These are phyloP conservation scores for Pichia phayaonensis DNA, from an alignment of 805 yeast genomes.

Conservation along the genomic window DNA sequence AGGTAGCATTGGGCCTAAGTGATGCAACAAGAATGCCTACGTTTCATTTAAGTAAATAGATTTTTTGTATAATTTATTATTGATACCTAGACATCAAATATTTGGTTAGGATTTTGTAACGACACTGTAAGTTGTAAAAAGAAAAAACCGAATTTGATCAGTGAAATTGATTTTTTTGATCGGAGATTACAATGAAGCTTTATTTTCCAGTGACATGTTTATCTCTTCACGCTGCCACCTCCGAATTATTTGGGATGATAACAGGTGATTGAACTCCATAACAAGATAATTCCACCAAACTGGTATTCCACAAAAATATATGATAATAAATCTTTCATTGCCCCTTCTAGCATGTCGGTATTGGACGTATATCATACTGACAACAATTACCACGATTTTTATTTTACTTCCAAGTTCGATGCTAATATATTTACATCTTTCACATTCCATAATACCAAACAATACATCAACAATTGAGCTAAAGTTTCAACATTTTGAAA, in stretches of 20 bases:
- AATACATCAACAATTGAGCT: constrained; percentile 6
- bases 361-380: constrained; percentile 4
- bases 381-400: constrained; percentile 4
- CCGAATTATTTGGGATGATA: too few relatives aligned
- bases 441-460: constrained; percentile 9
- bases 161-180: too few relatives aligned
- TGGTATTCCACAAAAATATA: background rate
- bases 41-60: too few relatives aligned
- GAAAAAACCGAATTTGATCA: too few relatives aligned
- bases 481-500: constrained; percentile 9
- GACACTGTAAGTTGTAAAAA: too few relatives aligned
- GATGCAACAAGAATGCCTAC: too few relatives aligned
- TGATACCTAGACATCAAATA: background rate
- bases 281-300: too few relatives aligned
- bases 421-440: constrained; percentile 9
- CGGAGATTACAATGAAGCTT: too few relatives aligned
- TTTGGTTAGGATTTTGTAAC: background rate
- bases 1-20: background rate
- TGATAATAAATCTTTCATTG: background rate
- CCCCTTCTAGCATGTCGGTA: constrained; percentile 7
- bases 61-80: too few relatives aligned
- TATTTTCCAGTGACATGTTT: too few relatives aligned
- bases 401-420: constrained; percentile 11
- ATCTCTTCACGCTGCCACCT: too few relatives aligned
- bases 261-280: too few relatives aligned